phyloP scores from a whole-genome alignment of 2,329 filamentous ascomycete genomes.

The Xylariaceae sp. region DNA sequence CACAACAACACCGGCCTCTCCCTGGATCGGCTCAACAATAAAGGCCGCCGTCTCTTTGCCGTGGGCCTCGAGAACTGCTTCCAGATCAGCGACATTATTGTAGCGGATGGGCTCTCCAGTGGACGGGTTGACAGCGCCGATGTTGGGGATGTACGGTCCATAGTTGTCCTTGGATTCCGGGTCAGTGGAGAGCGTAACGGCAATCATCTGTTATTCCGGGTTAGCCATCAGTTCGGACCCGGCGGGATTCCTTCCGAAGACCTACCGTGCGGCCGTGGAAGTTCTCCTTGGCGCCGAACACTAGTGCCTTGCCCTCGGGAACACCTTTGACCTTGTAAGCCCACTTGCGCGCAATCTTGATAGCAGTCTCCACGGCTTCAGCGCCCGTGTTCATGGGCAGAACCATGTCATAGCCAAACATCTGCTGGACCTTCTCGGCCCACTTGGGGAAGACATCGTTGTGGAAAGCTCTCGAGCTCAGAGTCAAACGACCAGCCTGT shows the following conservation, averaged over 20 bases:
- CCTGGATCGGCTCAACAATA: constrained; percentile 94
- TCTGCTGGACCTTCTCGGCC: constrained; percentile 81
- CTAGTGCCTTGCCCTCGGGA: constrained; percentile 72
- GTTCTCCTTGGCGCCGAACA: constrained; percentile 84
- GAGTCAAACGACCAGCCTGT: constrained; percentile 81
- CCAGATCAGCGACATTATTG: constrained; percentile 77
- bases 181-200: constrained; percentile 91
- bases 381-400: constrained; percentile 97
- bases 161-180: constrained; percentile 96
- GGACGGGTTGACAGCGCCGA: constrained; percentile 70
- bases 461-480: constrained; percentile 93
- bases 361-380: constrained; percentile 89
- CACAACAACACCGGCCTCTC: constrained; percentile 93
- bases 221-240: constrained; percentile 12
- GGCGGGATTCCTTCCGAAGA: not conserved
- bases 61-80: constrained; percentile 71
- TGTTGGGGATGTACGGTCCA: constrained; percentile 86
- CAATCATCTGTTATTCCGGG: constrained; percentile 62
- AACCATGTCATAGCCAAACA: constrained; percentile 96
- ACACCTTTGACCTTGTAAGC: constrained; percentile 95
- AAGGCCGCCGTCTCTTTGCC: constrained; percentile 86
- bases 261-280: constrained; percentile 89
- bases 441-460: constrained; percentile 97
- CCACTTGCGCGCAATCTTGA: constrained; percentile 97
- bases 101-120: constrained; percentile 77